Evolutionary conservation across 495 filamentous ascomycete species (phyloP).

Genomic region (Tuber magnatum): DNA sequence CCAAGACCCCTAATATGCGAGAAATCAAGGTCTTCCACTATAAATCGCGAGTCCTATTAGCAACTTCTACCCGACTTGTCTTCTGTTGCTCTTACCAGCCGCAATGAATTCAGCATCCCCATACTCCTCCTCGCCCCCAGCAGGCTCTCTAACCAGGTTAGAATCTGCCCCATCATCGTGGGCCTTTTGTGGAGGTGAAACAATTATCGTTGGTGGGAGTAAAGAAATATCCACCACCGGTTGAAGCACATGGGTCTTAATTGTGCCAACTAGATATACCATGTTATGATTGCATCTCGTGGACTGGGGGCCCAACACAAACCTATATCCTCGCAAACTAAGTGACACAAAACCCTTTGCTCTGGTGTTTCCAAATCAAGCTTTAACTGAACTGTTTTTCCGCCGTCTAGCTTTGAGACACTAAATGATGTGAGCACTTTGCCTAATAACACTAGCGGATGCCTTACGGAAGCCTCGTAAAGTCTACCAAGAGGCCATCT

Average conservation of each 20-base stretch:
- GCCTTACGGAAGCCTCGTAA: slow-evolving; percentile 62
- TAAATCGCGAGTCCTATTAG: neutral
- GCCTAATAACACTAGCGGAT: neutral
- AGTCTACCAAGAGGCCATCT: slow-evolving; percentile 66
- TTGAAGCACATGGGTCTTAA: slow-evolving; percentile 54
- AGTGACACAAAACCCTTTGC: slow-evolving; percentile 61
- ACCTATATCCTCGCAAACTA: slow-evolving; percentile 86
- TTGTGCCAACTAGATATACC: slow-evolving; percentile 61
- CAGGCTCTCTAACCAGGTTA: slow-evolving; percentile 33
- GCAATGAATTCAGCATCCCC: slow-evolving; percentile 51
- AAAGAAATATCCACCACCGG: slow-evolving; percentile 53
- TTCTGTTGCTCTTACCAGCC: slow-evolving; percentile 41
- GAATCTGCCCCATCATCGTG: slow-evolving; percentile 8
- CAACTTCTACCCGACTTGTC: neutral
- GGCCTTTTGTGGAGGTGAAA: neutral
- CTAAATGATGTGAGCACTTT: slow-evolving; percentile 42
- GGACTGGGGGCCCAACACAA: slow-evolving; percentile 12
- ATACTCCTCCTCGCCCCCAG: slow-evolving; percentile 11
- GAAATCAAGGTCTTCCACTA: slow-evolving; percentile 40
- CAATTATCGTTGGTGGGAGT: slow-evolving; percentile 45
- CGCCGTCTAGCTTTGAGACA: slow-evolving; percentile 59
- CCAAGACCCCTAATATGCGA: slow-evolving; percentile 47
- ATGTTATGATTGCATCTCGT: neutral
- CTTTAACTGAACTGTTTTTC: slow-evolving; percentile 56
- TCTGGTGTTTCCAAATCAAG: slow-evolving; percentile 51